A percentile compares a stretch with the other conserved stretches of the same genome.
Evolutionary conservation across 2,329 filamentous ascomycete genomes (phyloP).

Genomic region (Coniochaeta prunicola): DNA sequence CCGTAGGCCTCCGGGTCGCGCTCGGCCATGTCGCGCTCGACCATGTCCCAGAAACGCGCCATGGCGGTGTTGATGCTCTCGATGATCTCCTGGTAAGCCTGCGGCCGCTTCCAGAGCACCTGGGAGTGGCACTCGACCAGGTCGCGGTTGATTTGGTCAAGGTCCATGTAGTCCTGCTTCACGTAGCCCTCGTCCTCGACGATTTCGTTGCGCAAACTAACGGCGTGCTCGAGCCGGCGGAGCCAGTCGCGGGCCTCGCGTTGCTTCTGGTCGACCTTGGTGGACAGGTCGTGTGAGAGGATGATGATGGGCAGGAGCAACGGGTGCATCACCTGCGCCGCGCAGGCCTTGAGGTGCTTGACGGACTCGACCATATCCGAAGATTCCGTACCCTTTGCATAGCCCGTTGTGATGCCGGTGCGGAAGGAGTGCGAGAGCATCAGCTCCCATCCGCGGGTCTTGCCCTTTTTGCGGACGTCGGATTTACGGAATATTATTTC

Average conservation of each 20-base stretch:
- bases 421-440: constrained; percentile 52
- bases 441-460: constrained; percentile 57
- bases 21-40: constrained; percentile 13
- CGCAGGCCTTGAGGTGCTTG: constrained; percentile 41
- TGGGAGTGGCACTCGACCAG: constrained; percentile 57
- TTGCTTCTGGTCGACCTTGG: constrained; percentile 52
- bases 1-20: constrained; percentile 11
- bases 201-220: constrained; percentile 54
- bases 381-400: constrained; percentile 52
- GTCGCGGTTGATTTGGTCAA: constrained; percentile 54
- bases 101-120: constrained; percentile 56
- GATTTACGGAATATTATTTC: constrained; percentile 57
- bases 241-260: constrained; percentile 57
- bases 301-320: constrained; percentile 52
- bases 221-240: constrained; percentile 51
- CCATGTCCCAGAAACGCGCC: constrained; percentile 29
- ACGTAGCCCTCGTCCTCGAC: constrained; percentile 48
- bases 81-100: constrained; percentile 50
- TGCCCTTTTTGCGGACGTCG: constrained; percentile 58
- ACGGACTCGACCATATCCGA: constrained; percentile 46
- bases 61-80: constrained; percentile 41
- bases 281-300: constrained; percentile 49
- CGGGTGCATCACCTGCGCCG: constrained; percentile 45
- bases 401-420: constrained; percentile 50
- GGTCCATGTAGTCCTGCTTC: constrained; percentile 41